These are phyloP conservation scores for Gossypium stocksii DNA, from an alignment of 345 rosid species.

Conservation along the genomic window DNA sequence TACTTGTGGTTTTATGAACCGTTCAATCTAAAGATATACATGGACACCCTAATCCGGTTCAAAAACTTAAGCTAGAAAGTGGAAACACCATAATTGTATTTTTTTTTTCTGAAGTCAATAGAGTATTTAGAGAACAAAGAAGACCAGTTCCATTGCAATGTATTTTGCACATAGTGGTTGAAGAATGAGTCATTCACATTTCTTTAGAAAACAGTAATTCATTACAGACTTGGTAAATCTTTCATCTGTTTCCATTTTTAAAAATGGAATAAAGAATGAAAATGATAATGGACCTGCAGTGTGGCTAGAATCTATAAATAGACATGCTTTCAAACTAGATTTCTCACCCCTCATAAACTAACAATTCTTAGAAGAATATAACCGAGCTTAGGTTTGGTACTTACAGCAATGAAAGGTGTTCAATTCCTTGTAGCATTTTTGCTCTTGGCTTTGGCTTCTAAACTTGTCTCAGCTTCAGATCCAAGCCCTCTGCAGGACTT, in stretches of 20 bases:
- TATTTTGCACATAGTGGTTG: neutral
- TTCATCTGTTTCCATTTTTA: neutral
- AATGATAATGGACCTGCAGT: neutral
- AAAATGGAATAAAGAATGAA: neutral
- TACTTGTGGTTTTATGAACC: neutral
- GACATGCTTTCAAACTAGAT: neutral
- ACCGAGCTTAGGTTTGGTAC: no score
- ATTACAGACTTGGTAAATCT: neutral
- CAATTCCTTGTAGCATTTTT: no score
- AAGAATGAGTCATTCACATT: neutral
- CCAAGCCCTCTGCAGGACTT: neutral
- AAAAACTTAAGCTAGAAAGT: no score
- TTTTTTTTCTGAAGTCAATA: neutral
- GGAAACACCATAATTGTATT: no score
- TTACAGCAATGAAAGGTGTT: no score
- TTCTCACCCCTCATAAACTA: neutral
- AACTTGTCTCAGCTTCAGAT: no score
- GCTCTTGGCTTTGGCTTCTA: no score
- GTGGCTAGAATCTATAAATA: neutral
- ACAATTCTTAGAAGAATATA: neutral
- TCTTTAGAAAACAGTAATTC: neutral
- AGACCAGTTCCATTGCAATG: neutral
- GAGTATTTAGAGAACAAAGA: neutral
- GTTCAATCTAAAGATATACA: neutral
- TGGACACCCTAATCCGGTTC: neutral